These are phyloP conservation scores for Rauvolfia tetraphylla DNA, from an alignment of 257 asterid genomes.

Conservation along the genomic window DNA sequence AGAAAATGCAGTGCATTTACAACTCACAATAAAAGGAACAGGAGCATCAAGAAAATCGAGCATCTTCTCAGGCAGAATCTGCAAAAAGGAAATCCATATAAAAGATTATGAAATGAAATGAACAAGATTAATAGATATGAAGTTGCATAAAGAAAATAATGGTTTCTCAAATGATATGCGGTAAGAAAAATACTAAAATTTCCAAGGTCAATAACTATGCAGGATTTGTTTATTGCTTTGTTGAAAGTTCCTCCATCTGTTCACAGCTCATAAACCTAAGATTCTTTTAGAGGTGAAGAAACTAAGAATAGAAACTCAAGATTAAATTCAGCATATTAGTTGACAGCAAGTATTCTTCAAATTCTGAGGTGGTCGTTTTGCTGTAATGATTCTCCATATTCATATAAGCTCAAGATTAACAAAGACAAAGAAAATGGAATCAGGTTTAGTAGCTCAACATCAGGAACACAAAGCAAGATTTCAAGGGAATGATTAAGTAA, in stretches of 20 bases:
- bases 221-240: neutral
- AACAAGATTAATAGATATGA: neutral
- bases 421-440: neutral
- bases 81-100: constrained; percentile 21
- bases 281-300: neutral
- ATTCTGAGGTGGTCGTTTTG: neutral
- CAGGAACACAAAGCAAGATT: neutral
- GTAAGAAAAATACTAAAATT: neutral
- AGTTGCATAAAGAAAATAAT: constrained; percentile 2
- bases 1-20: constrained; percentile 1
- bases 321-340: neutral
- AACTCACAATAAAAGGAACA: constrained; percentile 91
- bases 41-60: constrained; percentile 96
- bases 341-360: neutral
- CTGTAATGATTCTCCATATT: neutral
- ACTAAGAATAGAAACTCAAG: neutral
- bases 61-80: constrained; percentile 93
- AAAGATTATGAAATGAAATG: constrained; percentile 9
- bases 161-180: neutral
- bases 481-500: neutral
- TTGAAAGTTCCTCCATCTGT: neutral
- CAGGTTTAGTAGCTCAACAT: neutral
- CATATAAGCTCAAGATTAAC: neutral
- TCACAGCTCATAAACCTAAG: neutral
- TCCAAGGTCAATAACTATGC: neutral